Evolutionary conservation across 352 stramenopile genomes (phyloP), one percentile per base, ranked within the genome.

Genomic region (Pythium periplocum): DNA sequence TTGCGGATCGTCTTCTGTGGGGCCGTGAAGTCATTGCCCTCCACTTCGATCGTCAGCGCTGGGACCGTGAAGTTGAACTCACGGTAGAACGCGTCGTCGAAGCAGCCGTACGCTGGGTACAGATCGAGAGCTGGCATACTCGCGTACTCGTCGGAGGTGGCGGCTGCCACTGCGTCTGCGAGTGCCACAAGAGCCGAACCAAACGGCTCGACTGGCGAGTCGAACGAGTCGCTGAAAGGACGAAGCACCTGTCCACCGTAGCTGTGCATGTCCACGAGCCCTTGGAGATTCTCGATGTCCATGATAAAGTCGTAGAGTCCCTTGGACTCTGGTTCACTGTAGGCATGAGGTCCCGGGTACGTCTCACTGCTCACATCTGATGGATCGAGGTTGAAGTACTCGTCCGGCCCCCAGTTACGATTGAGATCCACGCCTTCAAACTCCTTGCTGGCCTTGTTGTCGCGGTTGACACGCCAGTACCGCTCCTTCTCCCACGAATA

Each of bases 391-490:
- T 88, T 75, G 35, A 84, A 86, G 59, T 66, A 87, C 46, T 86
- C 70, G 8, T 71, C 33, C 4, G 78, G 78, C 9, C 69, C 71
- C 55, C 75, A 90, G 48, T 92, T 90, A 37, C 82, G 68, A 57
- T 90, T 92, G 41, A 90, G 60, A 60, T 92, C 82, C 26, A 92
- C 79, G 17, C 78, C 73, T 4, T 73, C 57, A n/a, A 59, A 71
- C 1, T 66, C 68, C 12, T 77, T 70, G 11, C 42, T 34, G 32
- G 73, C 49, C 2, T 72, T 53, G 3, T 37, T 31, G 37, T 53
- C 54, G 9, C 79, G 74, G 49, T 69, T 92, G 35, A 71, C 80
- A 26, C 81, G 78, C 78, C 79, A 88, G 60, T 83, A 78, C 6
- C 81, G 71, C 41, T 88, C 68, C 0, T 58, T 47, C 4, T 79